Percentiles rank a stretch among this genome's conserved stretches.
Conservation (phyloP, 257 asterid genomes). For the Ligustrum vulgare region DNA sequence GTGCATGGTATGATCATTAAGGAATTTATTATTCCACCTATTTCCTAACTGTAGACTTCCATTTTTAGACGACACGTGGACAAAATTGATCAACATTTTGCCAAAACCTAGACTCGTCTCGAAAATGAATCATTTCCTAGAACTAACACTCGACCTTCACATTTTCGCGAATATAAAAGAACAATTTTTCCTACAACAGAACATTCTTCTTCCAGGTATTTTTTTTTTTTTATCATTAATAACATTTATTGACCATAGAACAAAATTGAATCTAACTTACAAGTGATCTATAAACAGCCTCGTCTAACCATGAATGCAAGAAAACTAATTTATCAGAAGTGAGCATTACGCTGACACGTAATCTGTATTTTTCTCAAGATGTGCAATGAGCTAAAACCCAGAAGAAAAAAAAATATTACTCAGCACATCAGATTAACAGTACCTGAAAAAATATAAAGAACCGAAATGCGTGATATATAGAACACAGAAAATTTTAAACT, state of each 20-base stretch:
- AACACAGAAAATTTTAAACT: not conserved
- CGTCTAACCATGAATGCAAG: slow-evolving; percentile 23
- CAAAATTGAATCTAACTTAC: slow-evolving; percentile 18
- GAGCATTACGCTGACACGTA: slow-evolving; percentile 6
- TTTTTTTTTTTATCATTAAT: slow-evolving; percentile 4
- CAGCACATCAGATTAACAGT: not conserved
- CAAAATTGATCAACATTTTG: not conserved
- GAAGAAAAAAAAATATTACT: not conserved
- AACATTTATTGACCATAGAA: not conserved
- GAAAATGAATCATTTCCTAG: slow-evolving; percentile 5
- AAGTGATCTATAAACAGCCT: not conserved
- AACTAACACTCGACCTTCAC: slow-evolving; percentile 9
- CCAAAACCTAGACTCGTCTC: not conserved
- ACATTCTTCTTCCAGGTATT: slow-evolving; percentile 6
- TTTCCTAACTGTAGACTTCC: not conserved
- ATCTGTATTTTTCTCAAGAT: slow-evolving; percentile 1
- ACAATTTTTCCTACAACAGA: not conserved
- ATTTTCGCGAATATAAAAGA: not conserved
- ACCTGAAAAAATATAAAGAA: slow-evolving; percentile 1
- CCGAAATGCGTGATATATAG: not conserved
- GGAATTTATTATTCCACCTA: not conserved
- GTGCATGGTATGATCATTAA: not conserved
- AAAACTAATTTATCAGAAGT: not conserved
- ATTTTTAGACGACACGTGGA: not conserved
- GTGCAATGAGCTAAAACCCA: not conserved